Percentiles rank a stretch among this genome's conserved stretches.
Conservation (phyloP, 768 basidiomycete species). For the Phylloporus sp. region DNA sequence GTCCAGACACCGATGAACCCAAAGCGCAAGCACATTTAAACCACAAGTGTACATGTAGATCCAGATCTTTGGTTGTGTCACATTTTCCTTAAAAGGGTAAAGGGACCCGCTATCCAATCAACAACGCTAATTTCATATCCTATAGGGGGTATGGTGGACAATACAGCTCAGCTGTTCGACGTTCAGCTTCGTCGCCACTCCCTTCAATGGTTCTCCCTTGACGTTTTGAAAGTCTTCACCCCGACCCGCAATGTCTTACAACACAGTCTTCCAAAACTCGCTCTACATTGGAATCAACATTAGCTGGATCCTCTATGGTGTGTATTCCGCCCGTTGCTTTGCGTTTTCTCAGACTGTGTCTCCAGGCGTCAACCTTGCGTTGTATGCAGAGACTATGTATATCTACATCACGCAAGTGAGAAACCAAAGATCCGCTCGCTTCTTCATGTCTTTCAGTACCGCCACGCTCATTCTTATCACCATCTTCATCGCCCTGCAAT, state of each 20-base stretch:
- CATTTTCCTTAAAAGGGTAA: too few relatives aligned
- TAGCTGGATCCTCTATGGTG: conserved; percentile 13
- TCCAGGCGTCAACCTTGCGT: conserved; percentile 10
- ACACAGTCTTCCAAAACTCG: conserved; percentile 13
- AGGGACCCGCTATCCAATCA: too few relatives aligned
- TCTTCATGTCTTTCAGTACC: conserved; percentile 16
- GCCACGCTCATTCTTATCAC: conserved; percentile 25
- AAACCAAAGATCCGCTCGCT: not conserved
- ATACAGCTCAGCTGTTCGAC: too few relatives aligned
- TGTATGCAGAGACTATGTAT: conserved; percentile 11
- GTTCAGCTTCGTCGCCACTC: too few relatives aligned
- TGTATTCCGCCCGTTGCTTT: not conserved
- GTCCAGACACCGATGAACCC: too few relatives aligned
- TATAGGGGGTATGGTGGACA: too few relatives aligned
- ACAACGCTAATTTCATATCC: too few relatives aligned
- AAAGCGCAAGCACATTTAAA: too few relatives aligned
- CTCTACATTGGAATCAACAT: conserved; percentile 13
- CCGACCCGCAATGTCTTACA: not conserved
- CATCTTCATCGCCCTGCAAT: conserved; percentile 18
- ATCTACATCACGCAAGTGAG: not conserved
- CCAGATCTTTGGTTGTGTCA: too few relatives aligned
- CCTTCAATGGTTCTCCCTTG: not conserved
- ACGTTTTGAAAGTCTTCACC: too few relatives aligned
- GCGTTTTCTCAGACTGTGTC: not conserved
- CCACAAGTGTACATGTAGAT: too few relatives aligned